Conservation (phyloP, 352 stramenopile species). For the Phytophthora citricola region DNA sequence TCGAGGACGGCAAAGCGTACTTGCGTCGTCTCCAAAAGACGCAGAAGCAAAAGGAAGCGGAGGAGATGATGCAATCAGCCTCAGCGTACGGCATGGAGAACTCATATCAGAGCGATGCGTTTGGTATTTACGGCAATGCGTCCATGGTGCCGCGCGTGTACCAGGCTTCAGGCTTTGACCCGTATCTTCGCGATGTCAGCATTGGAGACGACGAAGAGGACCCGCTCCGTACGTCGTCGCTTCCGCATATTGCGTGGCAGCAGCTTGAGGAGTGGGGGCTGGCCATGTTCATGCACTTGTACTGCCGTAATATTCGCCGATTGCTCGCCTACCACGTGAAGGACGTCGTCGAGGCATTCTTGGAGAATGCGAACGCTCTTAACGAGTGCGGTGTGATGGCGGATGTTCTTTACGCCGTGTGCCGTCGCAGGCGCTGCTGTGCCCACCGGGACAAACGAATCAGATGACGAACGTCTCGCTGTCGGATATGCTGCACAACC, state of each 20-base stretch:
- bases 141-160: constrained; percentile 81
- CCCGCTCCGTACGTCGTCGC: constrained; percentile 74
- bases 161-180: constrained; percentile 85
- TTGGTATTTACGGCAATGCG: constrained; percentile 74
- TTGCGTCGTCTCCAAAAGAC: constrained; percentile 66
- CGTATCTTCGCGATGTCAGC: constrained; percentile 63
- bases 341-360: constrained; percentile 82
- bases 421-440: constrained; percentile 77
- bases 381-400: constrained; percentile 83
- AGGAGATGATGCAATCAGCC: constrained; percentile 56
- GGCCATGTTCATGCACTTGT: constrained; percentile 89
- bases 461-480: constrained; percentile 88
- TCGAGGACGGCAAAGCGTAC: constrained; percentile 80
- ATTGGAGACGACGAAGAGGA: constrained; percentile 73
- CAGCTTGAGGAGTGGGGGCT: constrained; percentile 81
- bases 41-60: constrained; percentile 58
- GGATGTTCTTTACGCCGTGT: constrained; percentile 78
- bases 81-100: constrained; percentile 54
- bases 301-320: constrained; percentile 83
- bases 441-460: constrained; percentile 70
- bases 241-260: constrained; percentile 76
- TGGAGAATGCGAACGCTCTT: constrained; percentile 82
- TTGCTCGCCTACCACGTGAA: constrained; percentile 87
- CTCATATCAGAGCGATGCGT: constrained; percentile 61
- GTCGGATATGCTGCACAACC: constrained; percentile 71